phyloP scores from a whole-genome alignment of 2,329 filamentous ascomycete species.

The Helminthosporium solani region DNA sequence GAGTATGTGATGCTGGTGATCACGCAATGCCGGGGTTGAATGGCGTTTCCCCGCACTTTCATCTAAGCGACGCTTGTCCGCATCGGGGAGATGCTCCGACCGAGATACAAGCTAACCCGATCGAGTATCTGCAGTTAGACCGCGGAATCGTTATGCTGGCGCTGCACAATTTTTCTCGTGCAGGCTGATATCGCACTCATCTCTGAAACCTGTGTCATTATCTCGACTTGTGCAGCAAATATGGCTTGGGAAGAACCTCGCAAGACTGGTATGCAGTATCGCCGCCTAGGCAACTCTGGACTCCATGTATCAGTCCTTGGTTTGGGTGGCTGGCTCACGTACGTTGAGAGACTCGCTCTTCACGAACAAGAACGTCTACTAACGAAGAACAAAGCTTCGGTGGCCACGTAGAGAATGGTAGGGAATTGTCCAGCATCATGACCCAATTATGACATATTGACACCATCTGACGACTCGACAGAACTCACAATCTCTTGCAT shows the following conservation, averaged over 20 bases:
- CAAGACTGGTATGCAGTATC: conserved; percentile 56
- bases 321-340: conserved; percentile 65
- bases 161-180: too few relatives aligned
- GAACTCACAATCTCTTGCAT: conserved; percentile 59
- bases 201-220: too few relatives aligned
- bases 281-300: conserved; percentile 69
- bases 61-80: not conserved
- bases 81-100: conserved; percentile 5
- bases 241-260: conserved; percentile 36
- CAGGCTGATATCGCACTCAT: too few relatives aligned
- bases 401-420: conserved; percentile 68
- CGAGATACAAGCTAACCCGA: not conserved
- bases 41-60: conserved; percentile 3
- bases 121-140: not conserved
- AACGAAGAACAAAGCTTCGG: conserved; percentile 45
- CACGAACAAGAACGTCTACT: not conserved
- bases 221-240: not conserved
- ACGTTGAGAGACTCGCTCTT: conserved; percentile 41
- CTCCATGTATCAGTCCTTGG: conserved; percentile 73
- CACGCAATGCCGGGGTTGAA: not conserved
- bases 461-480: conserved; percentile 4
- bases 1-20: too few relatives aligned
- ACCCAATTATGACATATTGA: not conserved
- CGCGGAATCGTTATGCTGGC: not conserved
- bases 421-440: not conserved